These are phyloP conservation scores for Ceratocystis smalleyi DNA, from an alignment of 2,329 filamentous ascomycete species.

Conservation along the genomic window DNA sequence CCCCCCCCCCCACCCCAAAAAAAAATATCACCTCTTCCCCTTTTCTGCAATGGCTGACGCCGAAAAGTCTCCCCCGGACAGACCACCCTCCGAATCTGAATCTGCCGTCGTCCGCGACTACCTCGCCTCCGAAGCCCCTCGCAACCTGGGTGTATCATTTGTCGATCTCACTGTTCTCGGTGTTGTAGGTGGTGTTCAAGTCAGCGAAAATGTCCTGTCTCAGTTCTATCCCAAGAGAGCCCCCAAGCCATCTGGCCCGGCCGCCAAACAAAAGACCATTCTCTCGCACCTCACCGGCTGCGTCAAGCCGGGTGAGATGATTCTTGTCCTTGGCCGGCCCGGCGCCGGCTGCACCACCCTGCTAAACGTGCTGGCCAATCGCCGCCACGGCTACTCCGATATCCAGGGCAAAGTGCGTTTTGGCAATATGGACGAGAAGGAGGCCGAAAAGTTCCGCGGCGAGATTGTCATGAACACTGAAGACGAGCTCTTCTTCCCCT, in stretches of 20 bases:
- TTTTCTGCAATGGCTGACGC: not conserved
- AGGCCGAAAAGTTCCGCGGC: conserved; percentile 34
- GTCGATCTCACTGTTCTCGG: conserved; percentile 6
- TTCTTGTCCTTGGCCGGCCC: conserved; percentile 52
- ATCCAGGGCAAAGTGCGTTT: conserved; percentile 45
- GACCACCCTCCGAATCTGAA: not conserved
- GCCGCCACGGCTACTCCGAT: conserved; percentile 40
- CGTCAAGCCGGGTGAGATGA: conserved; percentile 58
- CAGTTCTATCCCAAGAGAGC: conserved; percentile 43
- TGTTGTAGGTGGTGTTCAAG: conserved; percentile 6
- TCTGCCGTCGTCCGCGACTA: not conserved
- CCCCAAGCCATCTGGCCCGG: conserved; percentile 31
- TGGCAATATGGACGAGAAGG: conserved; percentile 35
- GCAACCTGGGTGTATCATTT: conserved; percentile 9
- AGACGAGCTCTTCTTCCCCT: conserved; percentile 49
- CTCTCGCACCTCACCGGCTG: conserved; percentile 51
- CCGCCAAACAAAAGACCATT: conserved; percentile 31
- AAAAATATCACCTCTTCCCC: not conserved
- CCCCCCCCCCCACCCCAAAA: too few species aligned
- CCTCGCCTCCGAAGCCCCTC: not conserved
- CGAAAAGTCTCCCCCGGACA: not conserved
- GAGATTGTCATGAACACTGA: conserved; percentile 58
- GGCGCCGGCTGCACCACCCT: conserved; percentile 57
- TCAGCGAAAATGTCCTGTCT: conserved; percentile 49
- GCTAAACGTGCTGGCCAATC: conserved; percentile 53